phyloP scores from a whole-genome alignment of 2,329 filamentous ascomycete species.

The Lasiodiplodia theobromae region DNA sequence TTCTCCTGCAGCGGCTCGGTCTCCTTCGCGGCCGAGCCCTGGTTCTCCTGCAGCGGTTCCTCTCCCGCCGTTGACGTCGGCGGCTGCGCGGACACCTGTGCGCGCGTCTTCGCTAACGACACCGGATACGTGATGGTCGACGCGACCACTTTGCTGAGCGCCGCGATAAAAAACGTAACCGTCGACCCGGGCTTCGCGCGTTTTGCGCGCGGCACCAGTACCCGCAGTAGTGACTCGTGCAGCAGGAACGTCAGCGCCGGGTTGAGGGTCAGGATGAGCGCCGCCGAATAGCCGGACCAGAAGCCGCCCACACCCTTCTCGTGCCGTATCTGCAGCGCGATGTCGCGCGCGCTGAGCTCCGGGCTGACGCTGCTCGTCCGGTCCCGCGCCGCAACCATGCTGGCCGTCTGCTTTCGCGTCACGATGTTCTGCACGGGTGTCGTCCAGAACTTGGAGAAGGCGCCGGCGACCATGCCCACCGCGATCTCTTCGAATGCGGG shows the following conservation, averaged over 20 bases:
- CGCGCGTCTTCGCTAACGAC: constrained; percentile 80
- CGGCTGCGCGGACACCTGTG: constrained; percentile 66
- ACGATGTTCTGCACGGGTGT: constrained; percentile 85
- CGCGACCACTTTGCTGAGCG: constrained; percentile 78
- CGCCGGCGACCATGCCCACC: constrained; percentile 76
- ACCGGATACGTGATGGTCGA: constrained; percentile 84
- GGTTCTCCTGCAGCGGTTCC: background rate
- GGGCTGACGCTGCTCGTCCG: constrained; percentile 40
- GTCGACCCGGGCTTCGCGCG: constrained; percentile 60
- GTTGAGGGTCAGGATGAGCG: constrained; percentile 80
- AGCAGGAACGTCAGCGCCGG: constrained; percentile 86
- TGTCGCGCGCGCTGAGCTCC: constrained; percentile 58
- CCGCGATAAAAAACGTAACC: constrained; percentile 72
- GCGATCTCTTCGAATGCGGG: constrained; percentile 74
- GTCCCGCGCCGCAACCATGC: constrained; percentile 54
- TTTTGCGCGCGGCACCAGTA: constrained; percentile 62
- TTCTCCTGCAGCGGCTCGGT: constrained; percentile 30
- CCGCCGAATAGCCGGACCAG: constrained; percentile 88
- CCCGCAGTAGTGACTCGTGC: constrained; percentile 73
- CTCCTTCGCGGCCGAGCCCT: constrained; percentile 33
- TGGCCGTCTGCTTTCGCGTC: constrained; percentile 78
- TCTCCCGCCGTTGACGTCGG: constrained; percentile 10
- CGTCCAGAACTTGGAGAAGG: constrained; percentile 76
- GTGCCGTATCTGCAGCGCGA: constrained; percentile 67
- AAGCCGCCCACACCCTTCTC: constrained; percentile 79